Conservation (phyloP, 192 early-diverging fungal genomes). For the Umbelopsis sp. region DNA sequence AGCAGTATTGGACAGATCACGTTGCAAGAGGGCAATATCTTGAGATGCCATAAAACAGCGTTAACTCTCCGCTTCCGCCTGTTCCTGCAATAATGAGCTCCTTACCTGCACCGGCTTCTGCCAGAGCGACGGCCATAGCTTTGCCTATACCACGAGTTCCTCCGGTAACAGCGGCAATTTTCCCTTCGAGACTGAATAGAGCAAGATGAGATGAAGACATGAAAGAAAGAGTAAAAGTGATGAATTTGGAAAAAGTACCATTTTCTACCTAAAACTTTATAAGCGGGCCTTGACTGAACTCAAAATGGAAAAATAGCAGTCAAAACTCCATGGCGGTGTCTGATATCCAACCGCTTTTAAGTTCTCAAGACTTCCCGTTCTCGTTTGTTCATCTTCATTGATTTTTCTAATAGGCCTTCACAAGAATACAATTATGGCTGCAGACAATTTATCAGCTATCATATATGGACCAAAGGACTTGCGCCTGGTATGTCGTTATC, state of each 20-base stretch:
- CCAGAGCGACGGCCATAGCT: conserved; percentile 25
- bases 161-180: conserved; percentile 25
- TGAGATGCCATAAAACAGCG: neutral
- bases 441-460: conserved; percentile 19
- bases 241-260: conserved; percentile 19
- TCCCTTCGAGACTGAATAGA: conserved; percentile 25
- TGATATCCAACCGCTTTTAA: neutral
- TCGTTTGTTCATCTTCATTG: neutral
- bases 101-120: conserved; percentile 36
- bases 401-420: neutral
- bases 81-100: neutral
- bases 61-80: neutral
- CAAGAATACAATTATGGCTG: neutral
- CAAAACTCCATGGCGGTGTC: neutral
- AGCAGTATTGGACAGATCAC: conserved; percentile 7
- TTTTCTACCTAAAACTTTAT: conserved; percentile 12
- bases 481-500: neutral
- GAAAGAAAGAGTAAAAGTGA: conserved; percentile 10
- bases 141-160: conserved; percentile 28
- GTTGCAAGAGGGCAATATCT: conserved; percentile 15
- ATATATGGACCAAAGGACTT: conserved; percentile 20
- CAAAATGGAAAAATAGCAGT: neutral
- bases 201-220: conserved; percentile 16
- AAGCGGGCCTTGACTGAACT: neutral
- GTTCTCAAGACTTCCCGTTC: neutral